Base-by-base conservation (phyloP, 768 basidiomycete genomes). In the Rickenella mellea region DNA sequence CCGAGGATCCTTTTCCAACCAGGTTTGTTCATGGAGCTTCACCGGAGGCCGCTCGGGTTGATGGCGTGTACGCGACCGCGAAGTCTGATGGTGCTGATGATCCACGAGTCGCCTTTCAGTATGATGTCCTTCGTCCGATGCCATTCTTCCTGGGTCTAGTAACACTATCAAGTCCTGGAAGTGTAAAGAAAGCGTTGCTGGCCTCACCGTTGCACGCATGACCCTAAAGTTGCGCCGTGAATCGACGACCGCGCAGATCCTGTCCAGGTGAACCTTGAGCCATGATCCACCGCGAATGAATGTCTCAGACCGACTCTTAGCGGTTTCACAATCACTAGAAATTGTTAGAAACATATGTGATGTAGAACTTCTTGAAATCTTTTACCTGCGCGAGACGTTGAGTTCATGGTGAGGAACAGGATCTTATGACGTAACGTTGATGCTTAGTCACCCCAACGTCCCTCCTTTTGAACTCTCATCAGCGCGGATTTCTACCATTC, bases 11-110 rank as follows among this genome's bases (percentile, higher is more conserved):
- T 83, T 68, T 98, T 79, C 94, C 94, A 97, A 21, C 82, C 81
- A n/a, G 92, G 93, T 65, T 98, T 99, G 73, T 99, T 98, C 94
- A 98, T 94, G 61, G 90, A 92, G 55, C 83, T 86, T 92, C 93
- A 97, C 60, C 97, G 97, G 53, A 98, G 70, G 20, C 94, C 94
- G 50, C 83, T 86, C 0, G 94, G 94, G 59, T 98, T 98, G 22
- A 94, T 94, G 30, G 94, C 94, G 40, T 94, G 94, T 40, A 94
- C 94, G 42, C 94, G 74, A 35, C 94, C 94, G 17, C 91, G 94
- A 55, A 89, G 89, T 62, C 98, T 98, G 55, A 98, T 87, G 32
- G 80, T 81, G 57, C 96, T 82, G 46, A 98, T 97, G 53, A 98
- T 92, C 91, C 92, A 99, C 6, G 80, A 74, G 66, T 99, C 94